A percentile compares a stretch with the other conserved stretches of the same genome.
Evolutionary conservation across 768 basidiomycete genomes (phyloP).

Genomic region (Pisolithus orientalis): DNA sequence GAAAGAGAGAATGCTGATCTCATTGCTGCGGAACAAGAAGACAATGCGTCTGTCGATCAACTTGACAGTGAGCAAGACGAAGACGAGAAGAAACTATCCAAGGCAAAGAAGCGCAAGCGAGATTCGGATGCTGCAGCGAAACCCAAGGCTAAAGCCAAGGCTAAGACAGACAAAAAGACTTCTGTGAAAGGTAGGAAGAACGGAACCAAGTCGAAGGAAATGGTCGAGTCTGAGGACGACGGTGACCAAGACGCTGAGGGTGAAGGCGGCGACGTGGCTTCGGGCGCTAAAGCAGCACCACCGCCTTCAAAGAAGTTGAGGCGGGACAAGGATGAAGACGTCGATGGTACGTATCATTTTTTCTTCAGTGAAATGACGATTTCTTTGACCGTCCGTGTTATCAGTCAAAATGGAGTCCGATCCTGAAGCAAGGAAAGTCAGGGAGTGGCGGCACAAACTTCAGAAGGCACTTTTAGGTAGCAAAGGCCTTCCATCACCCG

Average conservation of each 20-base stretch:
- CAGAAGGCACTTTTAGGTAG: conserved; percentile 80
- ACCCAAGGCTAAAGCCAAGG: conserved; percentile 39
- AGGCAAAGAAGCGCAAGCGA: conserved; percentile 57
- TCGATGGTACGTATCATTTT: conserved; percentile 43
- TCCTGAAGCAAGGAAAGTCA: conserved; percentile 66
- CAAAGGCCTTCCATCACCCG: conserved; percentile 56
- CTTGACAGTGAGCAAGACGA: conserved; percentile 48
- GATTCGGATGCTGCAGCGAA: conserved; percentile 43
- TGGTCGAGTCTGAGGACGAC: conserved; percentile 60
- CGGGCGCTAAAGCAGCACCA: conserved; percentile 50
- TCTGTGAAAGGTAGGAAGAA: conserved; percentile 44
- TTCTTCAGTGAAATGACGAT: background rate
- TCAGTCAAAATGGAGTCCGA: conserved; percentile 44
- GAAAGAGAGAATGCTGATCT: conserved; percentile 31
- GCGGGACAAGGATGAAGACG: conserved; percentile 54
- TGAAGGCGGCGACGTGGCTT: conserved; percentile 40
- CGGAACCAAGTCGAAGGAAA: conserved; percentile 53
- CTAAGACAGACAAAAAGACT: conserved; percentile 37
- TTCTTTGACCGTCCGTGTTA: background rate
- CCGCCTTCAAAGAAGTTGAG: conserved; percentile 63
- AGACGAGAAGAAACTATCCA: conserved; percentile 43
- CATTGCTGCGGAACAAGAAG: conserved; percentile 41
- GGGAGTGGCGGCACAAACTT: conserved; percentile 88
- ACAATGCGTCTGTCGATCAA: conserved; percentile 62
- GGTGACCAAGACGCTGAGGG: conserved; percentile 45